These are phyloP conservation scores for Ceratobasidium sp. DNA, from an alignment of 1,284 basidiomycete species.

Conservation along the genomic window DNA sequence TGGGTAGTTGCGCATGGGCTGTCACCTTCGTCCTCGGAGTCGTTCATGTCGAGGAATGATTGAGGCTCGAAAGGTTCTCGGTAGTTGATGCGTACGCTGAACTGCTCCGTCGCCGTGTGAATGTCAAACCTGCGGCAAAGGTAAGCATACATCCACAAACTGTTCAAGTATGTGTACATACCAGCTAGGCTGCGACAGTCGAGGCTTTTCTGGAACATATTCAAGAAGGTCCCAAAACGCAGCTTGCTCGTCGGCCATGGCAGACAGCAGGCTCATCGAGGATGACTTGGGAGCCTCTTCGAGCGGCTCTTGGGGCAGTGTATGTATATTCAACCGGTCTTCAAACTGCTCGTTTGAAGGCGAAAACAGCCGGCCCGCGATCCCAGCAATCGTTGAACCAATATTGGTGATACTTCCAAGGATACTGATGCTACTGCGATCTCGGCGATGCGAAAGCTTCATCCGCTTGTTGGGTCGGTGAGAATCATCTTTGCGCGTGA, in stretches of 20 bases:
- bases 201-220: background rate
- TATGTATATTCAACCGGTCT: constrained; percentile 23
- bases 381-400: constrained; percentile 24
- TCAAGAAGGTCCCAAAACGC: constrained; percentile 38
- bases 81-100: constrained; percentile 12
- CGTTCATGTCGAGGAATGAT: constrained; percentile 39
- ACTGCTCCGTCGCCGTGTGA: constrained; percentile 17
- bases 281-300: constrained; percentile 15
- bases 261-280: constrained; percentile 31
- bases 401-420: constrained; percentile 34
- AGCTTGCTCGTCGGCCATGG: constrained; percentile 38
- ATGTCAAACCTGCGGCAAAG: constrained; percentile 18
- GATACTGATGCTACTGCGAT: constrained; percentile 30
- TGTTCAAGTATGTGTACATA: background rate
- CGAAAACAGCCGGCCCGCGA: constrained; percentile 27
- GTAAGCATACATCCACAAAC: constrained; percentile 20
- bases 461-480: constrained; percentile 24
- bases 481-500: constrained; percentile 1
- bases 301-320: constrained; percentile 17
- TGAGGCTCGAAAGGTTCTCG: background rate
- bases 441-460: constrained; percentile 29
- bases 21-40: constrained; percentile 6
- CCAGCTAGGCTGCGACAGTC: constrained; percentile 7
- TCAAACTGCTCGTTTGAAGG: constrained; percentile 34
- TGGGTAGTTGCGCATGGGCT: background rate